These are phyloP conservation scores for Cymodocea nodosa DNA, from an alignment of 116 monocot species.

Conservation along the genomic window DNA sequence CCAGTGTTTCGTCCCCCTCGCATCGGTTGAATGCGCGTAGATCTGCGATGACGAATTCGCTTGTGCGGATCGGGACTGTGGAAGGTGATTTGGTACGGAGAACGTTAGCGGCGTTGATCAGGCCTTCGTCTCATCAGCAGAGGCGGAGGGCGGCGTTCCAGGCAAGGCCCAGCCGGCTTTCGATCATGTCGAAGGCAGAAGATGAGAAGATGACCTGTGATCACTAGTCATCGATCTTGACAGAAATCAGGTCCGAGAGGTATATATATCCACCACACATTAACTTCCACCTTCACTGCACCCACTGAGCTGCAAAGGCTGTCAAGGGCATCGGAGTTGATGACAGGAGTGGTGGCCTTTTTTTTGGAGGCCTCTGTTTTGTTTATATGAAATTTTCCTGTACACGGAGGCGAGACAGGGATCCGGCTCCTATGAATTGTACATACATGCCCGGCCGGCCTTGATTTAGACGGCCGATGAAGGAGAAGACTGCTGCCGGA, in stretches of 20 bases:
- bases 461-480: too few relatives aligned
- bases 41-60: slow-evolving; percentile 58
- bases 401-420: too few relatives aligned
- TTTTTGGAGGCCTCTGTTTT: too few relatives aligned
- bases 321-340: too few relatives aligned
- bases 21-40: slow-evolving; percentile 42
- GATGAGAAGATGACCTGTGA: neutral
- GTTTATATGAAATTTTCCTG: too few relatives aligned
- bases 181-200: slow-evolving; percentile 51
- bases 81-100: slow-evolving; percentile 53
- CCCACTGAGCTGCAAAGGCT: too few relatives aligned
- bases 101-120: slow-evolving; percentile 39
- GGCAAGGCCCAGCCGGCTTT: slow-evolving; percentile 59
- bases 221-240: neutral
- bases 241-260: neutral
- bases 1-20: slow-evolving; percentile 19
- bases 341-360: too few relatives aligned
- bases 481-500: too few relatives aligned
- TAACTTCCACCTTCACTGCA: neutral
- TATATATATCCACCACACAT: neutral
- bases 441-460: too few relatives aligned
- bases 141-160: slow-evolving; percentile 35
- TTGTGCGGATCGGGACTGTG: slow-evolving; percentile 47
- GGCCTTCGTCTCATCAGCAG: slow-evolving; percentile 56
- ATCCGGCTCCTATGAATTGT: too few relatives aligned